Evolutionary conservation across 225 moss, liverwort and hornwort species (phyloP).

Genomic region (Physcomitrellopsis africana): DNA sequence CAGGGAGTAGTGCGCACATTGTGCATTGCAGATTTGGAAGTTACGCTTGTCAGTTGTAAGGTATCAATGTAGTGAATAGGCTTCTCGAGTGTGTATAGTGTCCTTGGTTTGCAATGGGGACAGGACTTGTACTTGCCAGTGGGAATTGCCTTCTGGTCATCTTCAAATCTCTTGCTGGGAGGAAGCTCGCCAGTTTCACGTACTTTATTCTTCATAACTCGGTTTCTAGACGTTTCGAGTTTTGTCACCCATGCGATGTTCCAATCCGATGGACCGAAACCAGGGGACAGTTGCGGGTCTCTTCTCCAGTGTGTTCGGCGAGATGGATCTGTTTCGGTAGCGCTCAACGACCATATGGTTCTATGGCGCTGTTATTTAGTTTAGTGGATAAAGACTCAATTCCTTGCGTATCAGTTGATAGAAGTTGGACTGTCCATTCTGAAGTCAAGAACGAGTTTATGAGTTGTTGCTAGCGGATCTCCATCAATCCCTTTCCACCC

Average conservation of each 20-base stretch:
- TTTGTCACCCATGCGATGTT: too few species aligned
- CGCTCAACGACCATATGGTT: too few species aligned
- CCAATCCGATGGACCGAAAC: too few species aligned
- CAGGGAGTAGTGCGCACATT: constrained; percentile 16
- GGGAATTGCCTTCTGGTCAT: neutral
- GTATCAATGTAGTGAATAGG: neutral
- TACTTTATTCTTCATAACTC: neutral
- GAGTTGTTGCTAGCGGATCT: too few species aligned
- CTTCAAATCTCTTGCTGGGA: neutral
- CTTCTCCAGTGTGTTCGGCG: too few species aligned
- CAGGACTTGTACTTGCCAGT: neutral
- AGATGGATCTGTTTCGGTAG: too few species aligned
- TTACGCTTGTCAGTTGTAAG: neutral
- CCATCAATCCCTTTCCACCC: too few species aligned
- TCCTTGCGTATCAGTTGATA: too few species aligned
- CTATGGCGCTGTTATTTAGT: too few species aligned
- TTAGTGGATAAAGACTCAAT: too few species aligned
- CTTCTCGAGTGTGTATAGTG: neutral
- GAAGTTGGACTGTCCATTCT: too few species aligned
- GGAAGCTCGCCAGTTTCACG: neutral
- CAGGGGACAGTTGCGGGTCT: neutral
- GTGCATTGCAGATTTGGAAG: constrained; percentile 14
- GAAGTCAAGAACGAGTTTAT: too few species aligned
- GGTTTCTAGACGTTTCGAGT: neutral
- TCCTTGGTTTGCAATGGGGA: neutral